These are phyloP conservation scores for Kluyveromyces dobzhanskii DNA, from an alignment of 805 yeast species.

Conservation along the genomic window DNA sequence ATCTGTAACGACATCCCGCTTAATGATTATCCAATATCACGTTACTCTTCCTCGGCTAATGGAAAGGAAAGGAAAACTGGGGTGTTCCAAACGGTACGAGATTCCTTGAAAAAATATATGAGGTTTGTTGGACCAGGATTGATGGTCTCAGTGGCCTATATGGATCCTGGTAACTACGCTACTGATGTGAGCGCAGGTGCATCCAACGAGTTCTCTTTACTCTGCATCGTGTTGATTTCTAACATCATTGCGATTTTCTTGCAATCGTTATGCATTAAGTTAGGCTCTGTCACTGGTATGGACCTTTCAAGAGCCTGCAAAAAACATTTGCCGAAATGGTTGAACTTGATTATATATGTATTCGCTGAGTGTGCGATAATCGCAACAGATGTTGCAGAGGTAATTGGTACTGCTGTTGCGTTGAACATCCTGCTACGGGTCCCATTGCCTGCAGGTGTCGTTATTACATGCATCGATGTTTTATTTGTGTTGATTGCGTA, in stretches of 20 bases:
- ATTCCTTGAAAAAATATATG: conserved; percentile 41
- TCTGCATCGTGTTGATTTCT: conserved; percentile 67
- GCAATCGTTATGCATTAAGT: conserved; percentile 74
- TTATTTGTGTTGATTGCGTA: conserved; percentile 73
- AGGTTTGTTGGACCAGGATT: conserved; percentile 82
- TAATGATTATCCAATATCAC: neutral
- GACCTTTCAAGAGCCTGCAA: conserved; percentile 84
- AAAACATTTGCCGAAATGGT: conserved; percentile 55
- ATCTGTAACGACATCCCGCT: neutral
- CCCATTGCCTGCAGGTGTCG: conserved; percentile 72
- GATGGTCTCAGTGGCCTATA: conserved; percentile 81
- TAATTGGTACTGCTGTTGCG: conserved; percentile 87
- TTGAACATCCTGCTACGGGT: conserved; percentile 65
- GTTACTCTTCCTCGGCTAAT: neutral
- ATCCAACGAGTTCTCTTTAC: conserved; percentile 58
- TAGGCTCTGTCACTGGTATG: conserved; percentile 84
- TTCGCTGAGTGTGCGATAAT: conserved; percentile 83
- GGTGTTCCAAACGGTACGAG: neutral
- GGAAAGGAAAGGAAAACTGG: neutral
- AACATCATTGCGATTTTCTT: conserved; percentile 76
- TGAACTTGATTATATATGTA: conserved; percentile 57
- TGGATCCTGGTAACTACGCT: conserved; percentile 91
- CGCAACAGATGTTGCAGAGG: conserved; percentile 91
- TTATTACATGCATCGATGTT: conserved; percentile 74
- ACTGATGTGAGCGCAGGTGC: conserved; percentile 90